Conservation (phyloP, 108 stramenopile genomes). For the Cylindrotheca fusiformis region DNA sequence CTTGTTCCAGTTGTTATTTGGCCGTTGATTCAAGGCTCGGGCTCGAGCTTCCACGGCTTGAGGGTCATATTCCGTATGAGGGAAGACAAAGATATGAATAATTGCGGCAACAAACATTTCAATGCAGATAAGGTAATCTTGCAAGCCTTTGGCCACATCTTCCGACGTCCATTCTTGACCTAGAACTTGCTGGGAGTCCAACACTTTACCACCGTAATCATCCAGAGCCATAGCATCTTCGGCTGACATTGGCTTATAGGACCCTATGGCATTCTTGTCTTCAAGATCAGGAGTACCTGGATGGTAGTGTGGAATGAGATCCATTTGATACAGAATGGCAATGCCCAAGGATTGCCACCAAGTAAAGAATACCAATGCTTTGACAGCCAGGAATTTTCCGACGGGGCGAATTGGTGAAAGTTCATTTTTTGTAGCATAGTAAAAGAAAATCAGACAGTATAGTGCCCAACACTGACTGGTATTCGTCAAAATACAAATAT, state of each 20-base stretch:
- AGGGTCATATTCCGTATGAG: conserved; percentile 84
- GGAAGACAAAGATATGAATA: conserved; percentile 93
- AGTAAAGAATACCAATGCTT: conserved; percentile 94
- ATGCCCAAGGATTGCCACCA: conserved; percentile 94
- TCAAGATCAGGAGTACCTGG: conserved; percentile 1
- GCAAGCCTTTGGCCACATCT: conserved; percentile 93
- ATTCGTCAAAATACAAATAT: conserved; percentile 86
- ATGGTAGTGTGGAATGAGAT: conserved; percentile 76
- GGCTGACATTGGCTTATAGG: conserved; percentile 14
- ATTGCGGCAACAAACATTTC: conserved; percentile 96
- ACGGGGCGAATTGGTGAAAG: conserved; percentile 87
- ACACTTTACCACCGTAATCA: conserved; percentile 27
- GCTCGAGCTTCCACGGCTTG: conserved; percentile 60
- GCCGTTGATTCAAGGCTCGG: conserved; percentile 34
- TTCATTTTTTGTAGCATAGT: conserved; percentile 90
- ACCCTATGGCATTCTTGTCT: conserved; percentile 10
- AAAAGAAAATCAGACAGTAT: conserved; percentile 94
- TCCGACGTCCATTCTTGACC: conserved; percentile 70
- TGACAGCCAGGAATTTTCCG: conserved; percentile 94
- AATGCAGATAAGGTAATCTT: conserved; percentile 96
- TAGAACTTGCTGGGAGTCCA: conserved; percentile 15
- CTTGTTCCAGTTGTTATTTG: conserved; percentile 36
- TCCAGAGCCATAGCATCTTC: conserved; percentile 22
- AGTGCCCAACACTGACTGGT: conserved; percentile 95
- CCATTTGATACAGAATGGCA: conserved; percentile 75